Percentiles rank a stretch among this genome's conserved stretches.
Conservation (phyloP, 2,329 filamentous ascomycete species). For the Sarocladiaceae sp. region DNA sequence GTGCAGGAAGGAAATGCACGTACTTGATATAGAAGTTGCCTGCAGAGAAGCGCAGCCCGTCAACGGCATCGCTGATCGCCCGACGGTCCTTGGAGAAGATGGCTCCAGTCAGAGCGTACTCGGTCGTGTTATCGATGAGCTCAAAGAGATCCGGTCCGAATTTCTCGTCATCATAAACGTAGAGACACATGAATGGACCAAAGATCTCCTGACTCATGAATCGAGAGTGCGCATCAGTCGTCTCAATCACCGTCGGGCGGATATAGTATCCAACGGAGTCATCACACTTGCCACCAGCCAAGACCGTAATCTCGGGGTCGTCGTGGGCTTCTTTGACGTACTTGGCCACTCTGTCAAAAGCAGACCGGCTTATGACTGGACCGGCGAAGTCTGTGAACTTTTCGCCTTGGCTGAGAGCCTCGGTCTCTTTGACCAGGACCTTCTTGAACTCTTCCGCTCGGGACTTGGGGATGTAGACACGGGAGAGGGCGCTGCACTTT, state of each 20-base stretch:
- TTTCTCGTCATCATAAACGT: slow-evolving; percentile 33
- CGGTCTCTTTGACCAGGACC: slow-evolving; percentile 16
- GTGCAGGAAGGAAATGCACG: background rate
- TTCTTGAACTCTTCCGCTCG: slow-evolving; percentile 29
- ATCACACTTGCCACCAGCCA: slow-evolving; percentile 41
- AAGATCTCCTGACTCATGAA: slow-evolving; percentile 10
- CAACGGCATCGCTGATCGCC: slow-evolving; percentile 58
- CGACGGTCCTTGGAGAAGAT: slow-evolving; percentile 64
- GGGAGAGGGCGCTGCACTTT: slow-evolving; percentile 47
- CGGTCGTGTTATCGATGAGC: background rate
- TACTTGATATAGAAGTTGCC: slow-evolving; percentile 70
- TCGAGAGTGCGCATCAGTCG: slow-evolving; percentile 34
- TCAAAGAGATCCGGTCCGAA: background rate
- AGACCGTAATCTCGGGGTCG: slow-evolving; percentile 36
- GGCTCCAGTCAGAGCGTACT: slow-evolving; percentile 55
- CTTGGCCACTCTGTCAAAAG: slow-evolving; percentile 39
- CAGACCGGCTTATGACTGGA: slow-evolving; percentile 43
- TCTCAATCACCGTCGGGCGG: slow-evolving; percentile 41
- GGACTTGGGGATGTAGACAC: slow-evolving; percentile 51
- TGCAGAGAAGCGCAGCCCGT: slow-evolving; percentile 59
- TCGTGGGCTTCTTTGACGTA: slow-evolving; percentile 36
- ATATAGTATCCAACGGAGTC: slow-evolving; percentile 39
- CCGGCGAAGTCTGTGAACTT: slow-evolving; percentile 34
- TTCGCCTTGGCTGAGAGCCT: slow-evolving; percentile 5
- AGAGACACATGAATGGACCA: slow-evolving; percentile 30